Base-by-base conservation (phyloP, 768 basidiomycete genomes). In the Tylopilus subfusipes region DNA sequence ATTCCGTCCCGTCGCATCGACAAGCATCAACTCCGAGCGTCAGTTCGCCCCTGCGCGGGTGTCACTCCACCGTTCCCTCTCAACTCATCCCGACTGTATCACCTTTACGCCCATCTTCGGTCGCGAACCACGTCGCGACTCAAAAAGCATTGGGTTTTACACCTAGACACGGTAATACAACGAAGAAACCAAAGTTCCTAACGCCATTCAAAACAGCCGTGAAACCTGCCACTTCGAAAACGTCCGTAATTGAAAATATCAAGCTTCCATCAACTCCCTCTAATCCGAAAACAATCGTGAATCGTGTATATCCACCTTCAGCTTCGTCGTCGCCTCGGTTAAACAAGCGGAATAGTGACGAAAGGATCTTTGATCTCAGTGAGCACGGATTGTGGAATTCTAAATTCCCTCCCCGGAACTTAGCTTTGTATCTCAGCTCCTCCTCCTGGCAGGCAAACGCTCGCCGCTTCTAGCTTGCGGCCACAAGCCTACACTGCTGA, bases 171-270 rank as follows among this genome's bases (percentile, higher is more conserved):
- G 68, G 67, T 47, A 66, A 56, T 29, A 67, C 68, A 7, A 69
- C 75, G 31, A 69, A 73, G 11, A 65, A 54, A 56, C 56, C 61
- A 30, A 74, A 73, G n/a, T 86, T 86, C 55, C 68, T 78, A 8
- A 86, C 84, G 2, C 85, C 85, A 0, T 87, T 88, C 65, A 88
- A 86, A 61, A 50, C 68, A 6, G 79, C 78, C 25, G 73, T 79
- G 72, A 72, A 71, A 56, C 78, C 79, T 43, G 73, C 73, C 34
- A 74, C 78, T 24, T 31, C 48, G 18, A 45, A 22, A 14, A 18
- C 50, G 36, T 44, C 43, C 30, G n/a, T 22, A 34, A 22, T 34
- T 16, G 62, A 56, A 48, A 34, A 45, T 13, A 29, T 22, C 18
- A 40, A 48, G 19, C 40, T 24, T 38, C 22, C 55, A 22, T 19